phyloP scores from a whole-genome alignment of 176 grass and related monocot species.

The Musa beccarii region DNA sequence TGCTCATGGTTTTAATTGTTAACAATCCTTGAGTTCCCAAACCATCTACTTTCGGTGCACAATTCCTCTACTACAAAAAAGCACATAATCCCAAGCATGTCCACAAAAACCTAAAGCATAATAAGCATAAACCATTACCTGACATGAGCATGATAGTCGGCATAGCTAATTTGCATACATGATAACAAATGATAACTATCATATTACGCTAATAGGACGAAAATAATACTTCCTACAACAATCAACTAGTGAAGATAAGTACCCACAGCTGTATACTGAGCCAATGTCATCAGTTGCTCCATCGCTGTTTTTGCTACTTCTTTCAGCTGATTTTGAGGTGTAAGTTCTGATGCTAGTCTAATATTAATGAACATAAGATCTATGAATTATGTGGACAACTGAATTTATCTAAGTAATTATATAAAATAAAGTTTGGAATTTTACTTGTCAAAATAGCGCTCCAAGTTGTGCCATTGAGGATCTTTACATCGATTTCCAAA shows the following conservation, averaged over 20 bases:
- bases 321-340: slow-evolving; percentile 64
- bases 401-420: not conserved
- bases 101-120: not conserved
- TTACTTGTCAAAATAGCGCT: slow-evolving; percentile 94
- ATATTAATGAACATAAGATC: slow-evolving; percentile 27
- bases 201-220: not conserved
- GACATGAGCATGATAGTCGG: not conserved
- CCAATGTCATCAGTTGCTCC: slow-evolving; percentile 64
- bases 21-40: not conserved
- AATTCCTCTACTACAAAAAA: not conserved
- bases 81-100: not conserved
- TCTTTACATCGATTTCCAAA: slow-evolving; percentile 99
- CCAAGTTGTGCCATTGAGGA: slow-evolving; percentile 96
- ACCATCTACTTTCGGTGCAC: not conserved
- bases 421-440: not conserved
- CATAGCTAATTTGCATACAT: not conserved
- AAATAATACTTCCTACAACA: not conserved
- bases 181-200: not conserved
- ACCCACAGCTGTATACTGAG: slow-evolving; percentile 92
- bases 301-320: slow-evolving; percentile 76
- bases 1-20: not conserved
- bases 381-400: not conserved
- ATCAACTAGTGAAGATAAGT: slow-evolving; percentile 14
- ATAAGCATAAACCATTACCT: not conserved
- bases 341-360: slow-evolving; percentile 67